phyloP scores from a whole-genome alignment of 495 filamentous ascomycete species.

The Astrothelium macrocarpum region DNA sequence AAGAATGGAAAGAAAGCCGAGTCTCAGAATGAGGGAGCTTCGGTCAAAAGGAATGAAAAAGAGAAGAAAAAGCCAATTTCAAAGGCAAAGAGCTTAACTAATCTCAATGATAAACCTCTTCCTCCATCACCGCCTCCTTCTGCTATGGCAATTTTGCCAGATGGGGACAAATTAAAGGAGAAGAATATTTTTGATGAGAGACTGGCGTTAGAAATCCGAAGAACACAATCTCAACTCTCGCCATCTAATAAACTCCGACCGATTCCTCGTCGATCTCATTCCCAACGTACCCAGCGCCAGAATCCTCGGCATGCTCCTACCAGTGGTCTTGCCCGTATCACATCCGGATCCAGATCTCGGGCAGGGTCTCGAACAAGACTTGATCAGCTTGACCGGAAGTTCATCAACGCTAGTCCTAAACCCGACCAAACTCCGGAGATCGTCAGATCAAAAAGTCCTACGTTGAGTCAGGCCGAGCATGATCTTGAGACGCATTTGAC shows the following conservation, averaged over 20 bases:
- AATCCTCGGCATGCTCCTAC: neutral
- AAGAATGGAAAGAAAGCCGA: neutral
- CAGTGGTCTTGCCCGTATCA: constrained; percentile 2
- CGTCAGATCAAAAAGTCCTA: constrained; percentile 22
- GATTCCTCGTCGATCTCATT: constrained; percentile 6
- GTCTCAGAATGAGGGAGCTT: neutral
- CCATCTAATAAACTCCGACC: neutral
- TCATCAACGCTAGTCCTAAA: constrained; percentile 9
- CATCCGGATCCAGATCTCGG: neutral
- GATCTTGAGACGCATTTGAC: constrained; percentile 27
- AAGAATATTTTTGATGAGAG: constrained; percentile 1
- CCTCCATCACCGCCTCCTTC: neutral
- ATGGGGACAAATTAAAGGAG: neutral
- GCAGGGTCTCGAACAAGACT: constrained; percentile 1
- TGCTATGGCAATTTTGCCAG: neutral
- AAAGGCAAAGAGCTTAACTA: neutral
- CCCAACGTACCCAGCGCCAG: neutral
- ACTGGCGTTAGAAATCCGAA: neutral
- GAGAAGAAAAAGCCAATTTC: neutral
- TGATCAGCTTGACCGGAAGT: constrained; percentile 13
- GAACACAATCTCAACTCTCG: neutral
- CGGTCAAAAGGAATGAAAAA: neutral
- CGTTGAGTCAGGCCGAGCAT: constrained; percentile 31
- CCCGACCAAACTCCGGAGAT: neutral
- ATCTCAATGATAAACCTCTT: neutral